Evolutionary conservation across 139 green algal species (phyloP), one percentile per base, ranked within the genome.

Genomic region (Deuterostichococcus epilithicus): DNA sequence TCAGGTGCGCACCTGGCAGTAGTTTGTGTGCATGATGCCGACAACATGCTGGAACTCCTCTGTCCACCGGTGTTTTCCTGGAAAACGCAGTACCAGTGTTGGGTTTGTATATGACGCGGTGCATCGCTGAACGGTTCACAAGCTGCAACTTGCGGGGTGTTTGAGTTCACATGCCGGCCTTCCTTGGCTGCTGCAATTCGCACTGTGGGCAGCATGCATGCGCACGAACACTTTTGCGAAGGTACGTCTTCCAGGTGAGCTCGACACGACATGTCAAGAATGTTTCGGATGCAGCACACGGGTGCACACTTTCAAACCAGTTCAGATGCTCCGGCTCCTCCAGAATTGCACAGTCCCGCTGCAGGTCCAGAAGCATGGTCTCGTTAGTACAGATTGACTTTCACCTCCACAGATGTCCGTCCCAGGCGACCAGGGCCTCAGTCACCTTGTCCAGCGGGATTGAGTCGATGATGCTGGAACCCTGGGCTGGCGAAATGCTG

Each of bases 241-340:
- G n/a, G n/a, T n/a, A n/a, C n/a, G n/a, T n/a, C n/a, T n/a, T n/a
- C n/a, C n/a, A n/a, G n/a, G n/a, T n/a, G n/a, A n/a, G n/a, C n/a
- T n/a, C n/a, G n/a, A n/a, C n/a, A n/a, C n/a, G n/a, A n/a, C n/a
- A n/a, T n/a, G n/a, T n/a, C n/a, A n/a, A n/a, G n/a, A n/a, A n/a
- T 44, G 39, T 47, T 36, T 32, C 3, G 4, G 67, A 13, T 37
- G 67, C 37, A 32, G 63, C 38, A 68, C n/a, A 25, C 23, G 44
- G 0, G 20, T 5, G 39, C 70, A 94, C 96, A 78, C 97, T 92
- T 87, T 99, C 94, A 86, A 97, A 99, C 94, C 96, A 99, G 71
- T 93, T 98, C 25, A 99, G 83, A 84, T 99, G 96, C 89, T 99
- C 96, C 2, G 96, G 96, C 88, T 99, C 96, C 83, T 99, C 96